Conservation (phyloP, 345 rosid species). For the Syzygium jambos region DNA sequence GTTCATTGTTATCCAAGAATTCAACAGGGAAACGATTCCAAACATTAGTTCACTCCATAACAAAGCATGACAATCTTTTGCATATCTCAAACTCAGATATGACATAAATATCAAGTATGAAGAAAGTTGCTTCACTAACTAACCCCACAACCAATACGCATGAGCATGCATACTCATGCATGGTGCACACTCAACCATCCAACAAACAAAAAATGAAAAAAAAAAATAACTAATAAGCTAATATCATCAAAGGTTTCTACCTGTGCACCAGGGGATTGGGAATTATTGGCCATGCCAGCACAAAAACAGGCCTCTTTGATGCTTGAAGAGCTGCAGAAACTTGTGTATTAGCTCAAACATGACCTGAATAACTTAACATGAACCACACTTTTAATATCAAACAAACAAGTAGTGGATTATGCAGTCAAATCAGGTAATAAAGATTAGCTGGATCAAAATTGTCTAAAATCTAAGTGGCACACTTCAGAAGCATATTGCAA, state of each 20-base stretch:
- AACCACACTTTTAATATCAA: neutral
- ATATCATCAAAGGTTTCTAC: slow-evolving; percentile 6
- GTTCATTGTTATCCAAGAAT: neutral
- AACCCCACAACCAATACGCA: neutral
- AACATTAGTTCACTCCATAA: neutral
- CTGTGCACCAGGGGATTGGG: slow-evolving; percentile 62
- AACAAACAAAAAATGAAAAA: neutral
- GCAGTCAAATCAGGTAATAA: neutral
- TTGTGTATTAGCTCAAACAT: neutral
- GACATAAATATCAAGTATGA: neutral
- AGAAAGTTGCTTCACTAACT: neutral
- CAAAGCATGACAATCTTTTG: neutral
- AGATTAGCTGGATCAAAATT: neutral
- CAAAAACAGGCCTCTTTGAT: neutral
- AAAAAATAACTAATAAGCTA: neutral
- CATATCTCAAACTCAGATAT: neutral
- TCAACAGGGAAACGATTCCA: neutral
- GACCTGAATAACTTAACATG: neutral
- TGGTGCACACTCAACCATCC: neutral
- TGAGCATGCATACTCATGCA: neutral
- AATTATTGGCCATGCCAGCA: slow-evolving; percentile 50
- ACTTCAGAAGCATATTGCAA: neutral
- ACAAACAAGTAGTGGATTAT: neutral
- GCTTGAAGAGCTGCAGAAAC: neutral
- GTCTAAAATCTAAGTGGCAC: neutral